Evolutionary conservation across 257 asterid species (phyloP), one percentile per base, ranked within the genome.

Genomic region (Verbena officinalis): DNA sequence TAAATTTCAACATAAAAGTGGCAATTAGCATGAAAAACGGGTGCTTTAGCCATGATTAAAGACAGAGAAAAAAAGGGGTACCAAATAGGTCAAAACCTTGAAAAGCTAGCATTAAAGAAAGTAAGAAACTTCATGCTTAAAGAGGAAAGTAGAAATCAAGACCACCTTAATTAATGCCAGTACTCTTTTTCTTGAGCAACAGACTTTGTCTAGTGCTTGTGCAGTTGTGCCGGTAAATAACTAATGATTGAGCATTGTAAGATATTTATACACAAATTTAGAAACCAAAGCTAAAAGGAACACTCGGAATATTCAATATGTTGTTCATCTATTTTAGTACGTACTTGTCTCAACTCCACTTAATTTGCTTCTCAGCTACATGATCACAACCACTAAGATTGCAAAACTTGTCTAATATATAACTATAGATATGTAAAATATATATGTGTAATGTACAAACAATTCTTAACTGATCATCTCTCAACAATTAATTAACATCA

Each of bases 401-500:
- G 70, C 59, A 73, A 73, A 72, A 64, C 48, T 68, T 62, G 61
- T 23, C 55, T 53, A 27, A 27, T 27, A n/a, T n/a, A 62, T 69
- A 68, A 27, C 68, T 67, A 42, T 61, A n/a, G 45, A 65, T 62
- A 36, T 36, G 40, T 36, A 36, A 2, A 36, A 36, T 36, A n/a
- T n/a, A n/a, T n/a, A n/a, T n/a, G n/a, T n/a, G n/a, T 36, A 69
- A 38, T 68, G 50, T 78, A 79, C 86, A 77, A 65, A 55, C 65
- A 65, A 55, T 46, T 48, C 60, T 70, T 38, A 64, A n/a, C n/a
- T n/a, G n/a, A 79, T 84, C 64, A 73, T 68, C 69, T 3, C 10
- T 63, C 75, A 27, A 69, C 24, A 9, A 7, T 30, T 9, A 36
- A 2, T 27, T 27, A 27, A 2, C 33, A n/a, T n/a, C n/a, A n/a